Percentiles rank a stretch among this genome's conserved stretches.
phyloP scores from a whole-genome alignment of 805 yeast genomes.

The Naumovozyma castellii region DNA sequence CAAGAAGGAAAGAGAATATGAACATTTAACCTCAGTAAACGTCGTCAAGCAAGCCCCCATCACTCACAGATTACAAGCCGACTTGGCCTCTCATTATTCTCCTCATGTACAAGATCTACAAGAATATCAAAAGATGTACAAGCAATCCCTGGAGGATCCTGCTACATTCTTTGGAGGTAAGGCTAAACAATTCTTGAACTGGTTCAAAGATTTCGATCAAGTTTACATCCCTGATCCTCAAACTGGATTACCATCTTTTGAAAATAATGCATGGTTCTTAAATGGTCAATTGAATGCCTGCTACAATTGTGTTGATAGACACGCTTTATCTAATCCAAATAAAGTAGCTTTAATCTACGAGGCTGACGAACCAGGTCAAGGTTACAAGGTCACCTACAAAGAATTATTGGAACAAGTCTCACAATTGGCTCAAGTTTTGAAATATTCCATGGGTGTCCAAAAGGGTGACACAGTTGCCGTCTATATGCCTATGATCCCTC shows the following conservation, averaged over 20 bases:
- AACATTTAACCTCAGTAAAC: slow-evolving; percentile 23
- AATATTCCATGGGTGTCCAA: slow-evolving; percentile 49
- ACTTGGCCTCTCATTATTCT: slow-evolving; percentile 27
- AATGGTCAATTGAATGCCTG: slow-evolving; percentile 75
- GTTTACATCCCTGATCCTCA: slow-evolving; percentile 34
- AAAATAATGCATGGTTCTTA: slow-evolving; percentile 62
- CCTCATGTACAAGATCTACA: slow-evolving; percentile 55
- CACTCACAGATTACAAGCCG: slow-evolving; percentile 14
- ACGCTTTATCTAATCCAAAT: slow-evolving; percentile 61
- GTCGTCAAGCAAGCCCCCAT: slow-evolving; percentile 17
- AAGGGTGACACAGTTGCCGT: slow-evolving; percentile 85
- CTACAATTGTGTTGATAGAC: slow-evolving; percentile 75
- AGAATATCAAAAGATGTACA: slow-evolving; percentile 61
- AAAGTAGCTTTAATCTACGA: slow-evolving; percentile 71
- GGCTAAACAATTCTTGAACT: slow-evolving; percentile 62
- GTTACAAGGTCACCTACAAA: slow-evolving; percentile 54
- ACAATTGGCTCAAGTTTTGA: slow-evolving; percentile 60
- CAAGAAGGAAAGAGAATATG: slow-evolving; percentile 13
- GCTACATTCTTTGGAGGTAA: slow-evolving; percentile 67
- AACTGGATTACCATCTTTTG: slow-evolving; percentile 32
- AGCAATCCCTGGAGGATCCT: slow-evolving; percentile 71
- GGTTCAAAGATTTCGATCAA: slow-evolving; percentile 70
- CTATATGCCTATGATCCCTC: slow-evolving; percentile 79
- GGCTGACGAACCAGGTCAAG: slow-evolving; percentile 65
- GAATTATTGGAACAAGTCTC: slow-evolving; percentile 64